Evolutionary conservation across 495 filamentous ascomycete species (phyloP).

Genomic region (Penicillium turbatum): DNA sequence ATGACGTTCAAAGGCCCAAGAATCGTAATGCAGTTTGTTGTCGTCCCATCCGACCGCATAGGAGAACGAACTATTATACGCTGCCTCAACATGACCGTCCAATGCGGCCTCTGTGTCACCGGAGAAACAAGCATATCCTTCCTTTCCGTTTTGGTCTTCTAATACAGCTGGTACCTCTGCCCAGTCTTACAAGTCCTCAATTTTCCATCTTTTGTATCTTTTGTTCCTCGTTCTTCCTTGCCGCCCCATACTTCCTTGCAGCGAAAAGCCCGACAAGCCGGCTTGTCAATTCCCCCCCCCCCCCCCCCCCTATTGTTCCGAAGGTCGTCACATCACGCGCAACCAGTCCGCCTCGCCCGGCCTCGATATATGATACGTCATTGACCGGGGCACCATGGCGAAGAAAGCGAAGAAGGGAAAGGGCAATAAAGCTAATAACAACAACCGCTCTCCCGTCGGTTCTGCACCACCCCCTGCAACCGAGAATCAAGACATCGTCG

Average conservation of each 20-base stretch:
- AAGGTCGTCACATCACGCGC: conserved; percentile 25
- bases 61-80: conserved; percentile 38
- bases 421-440: conserved; percentile 34
- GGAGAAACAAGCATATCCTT: conserved; percentile 29
- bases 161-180: conserved; percentile 30
- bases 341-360: conserved; percentile 18
- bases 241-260: conserved; percentile 22
- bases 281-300: conserved; percentile 24
- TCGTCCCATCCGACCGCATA: conserved; percentile 31
- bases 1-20: conserved; percentile 36
- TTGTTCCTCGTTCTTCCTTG: conserved; percentile 16
- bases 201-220: conserved; percentile 24
- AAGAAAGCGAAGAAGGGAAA: conserved; percentile 32
- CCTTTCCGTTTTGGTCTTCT: conserved; percentile 27
- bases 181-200: conserved; percentile 24
- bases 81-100: conserved; percentile 36
- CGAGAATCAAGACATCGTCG: conserved; percentile 9
- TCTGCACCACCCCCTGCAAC: conserved; percentile 24
- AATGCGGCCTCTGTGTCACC: conserved; percentile 22
- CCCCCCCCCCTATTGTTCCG: conserved; percentile 25
- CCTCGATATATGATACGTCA: conserved; percentile 32
- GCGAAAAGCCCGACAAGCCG: conserved; percentile 20
- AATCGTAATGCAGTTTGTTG: conserved; percentile 23
- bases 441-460: conserved; percentile 28
- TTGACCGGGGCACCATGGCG: conserved; percentile 36